Evolutionary conservation across 805 yeast genomes (phyloP).

Genomic region (Huiozyma naganishii): DNA sequence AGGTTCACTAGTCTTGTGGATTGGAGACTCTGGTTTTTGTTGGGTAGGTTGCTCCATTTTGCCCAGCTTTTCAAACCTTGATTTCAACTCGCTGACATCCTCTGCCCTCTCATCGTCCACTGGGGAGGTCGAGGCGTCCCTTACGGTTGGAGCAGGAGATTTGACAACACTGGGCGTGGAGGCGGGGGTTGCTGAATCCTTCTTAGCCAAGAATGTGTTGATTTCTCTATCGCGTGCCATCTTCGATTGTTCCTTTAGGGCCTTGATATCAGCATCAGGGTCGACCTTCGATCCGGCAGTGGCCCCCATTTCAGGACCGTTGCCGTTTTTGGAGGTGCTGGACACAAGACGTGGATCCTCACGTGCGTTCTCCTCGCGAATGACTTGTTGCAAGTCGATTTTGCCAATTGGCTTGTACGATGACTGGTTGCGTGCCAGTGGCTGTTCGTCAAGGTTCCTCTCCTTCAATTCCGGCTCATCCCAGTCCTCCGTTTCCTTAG

Average conservation of each 20-base stretch:
- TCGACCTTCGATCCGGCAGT: slow-evolving; percentile 11
- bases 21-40: no score
- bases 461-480: slow-evolving; percentile 36
- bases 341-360: slow-evolving; percentile 34
- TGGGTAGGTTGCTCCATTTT: slow-evolving; percentile 1
- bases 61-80: slow-evolving; percentile 28
- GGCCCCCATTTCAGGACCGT: not conserved
- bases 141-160: not conserved
- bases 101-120: slow-evolving; percentile 12
- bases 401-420: slow-evolving; percentile 55
- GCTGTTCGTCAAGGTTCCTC: slow-evolving; percentile 40
- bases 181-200: slow-evolving; percentile 5
- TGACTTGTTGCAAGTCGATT: slow-evolving; percentile 37
- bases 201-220: slow-evolving; percentile 18
- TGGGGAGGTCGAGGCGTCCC: slow-evolving; percentile 10
- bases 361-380: slow-evolving; percentile 33
- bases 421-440: slow-evolving; percentile 33
- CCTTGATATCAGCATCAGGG: slow-evolving; percentile 27
- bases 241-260: slow-evolving; percentile 28
- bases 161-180: slow-evolving; percentile 40
- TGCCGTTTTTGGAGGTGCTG: slow-evolving; percentile 5
- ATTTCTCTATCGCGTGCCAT: slow-evolving; percentile 28
- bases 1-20: slow-evolving; percentile 12
- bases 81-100: slow-evolving; percentile 28
- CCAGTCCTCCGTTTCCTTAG: slow-evolving; percentile 33